Conservation (phyloP, 352 stramenopile species). For the Stramenopiles sp. region DNA sequence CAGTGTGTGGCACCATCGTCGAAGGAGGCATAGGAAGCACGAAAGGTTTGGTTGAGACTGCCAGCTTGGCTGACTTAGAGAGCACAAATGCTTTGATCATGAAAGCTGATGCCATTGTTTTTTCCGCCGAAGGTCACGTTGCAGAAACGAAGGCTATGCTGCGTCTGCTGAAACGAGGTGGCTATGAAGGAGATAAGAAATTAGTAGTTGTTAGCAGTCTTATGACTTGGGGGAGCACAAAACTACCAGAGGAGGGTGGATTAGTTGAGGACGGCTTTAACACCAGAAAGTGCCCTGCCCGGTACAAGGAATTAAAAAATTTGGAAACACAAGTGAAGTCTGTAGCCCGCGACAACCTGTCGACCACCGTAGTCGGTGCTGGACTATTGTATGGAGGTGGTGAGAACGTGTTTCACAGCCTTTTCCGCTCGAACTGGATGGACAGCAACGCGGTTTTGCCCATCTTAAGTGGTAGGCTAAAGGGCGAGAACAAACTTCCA, state of each 20-base stretch:
- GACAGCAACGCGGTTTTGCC: neutral
- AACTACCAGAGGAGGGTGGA: neutral
- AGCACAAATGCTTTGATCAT: neutral
- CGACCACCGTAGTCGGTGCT: constrained; percentile 44
- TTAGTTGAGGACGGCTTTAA: constrained; percentile 45
- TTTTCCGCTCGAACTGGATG: constrained; percentile 29
- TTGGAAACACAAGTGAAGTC: constrained; percentile 54
- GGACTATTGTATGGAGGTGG: constrained; percentile 50
- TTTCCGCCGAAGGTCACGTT: neutral
- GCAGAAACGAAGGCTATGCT: neutral
- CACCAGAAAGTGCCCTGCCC: constrained; percentile 39
- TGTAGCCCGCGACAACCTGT: constrained; percentile 38
- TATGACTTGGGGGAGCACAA: neutral
- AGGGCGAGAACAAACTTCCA: constrained; percentile 42
- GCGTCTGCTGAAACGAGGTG: neutral
- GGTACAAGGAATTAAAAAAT: constrained; percentile 49
- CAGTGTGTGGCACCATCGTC: neutral
- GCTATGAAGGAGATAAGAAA: neutral
- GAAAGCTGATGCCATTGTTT: neutral
- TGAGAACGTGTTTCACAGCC: constrained; percentile 36
- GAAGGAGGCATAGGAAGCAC: neutral
- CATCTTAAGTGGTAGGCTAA: neutral
- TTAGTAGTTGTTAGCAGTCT: neutral
- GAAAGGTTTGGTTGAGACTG: neutral
- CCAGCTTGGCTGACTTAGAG: neutral